These are phyloP conservation scores for Oxyria digyna DNA, from an alignment of 148 eudicot species.

Conservation along the genomic window DNA sequence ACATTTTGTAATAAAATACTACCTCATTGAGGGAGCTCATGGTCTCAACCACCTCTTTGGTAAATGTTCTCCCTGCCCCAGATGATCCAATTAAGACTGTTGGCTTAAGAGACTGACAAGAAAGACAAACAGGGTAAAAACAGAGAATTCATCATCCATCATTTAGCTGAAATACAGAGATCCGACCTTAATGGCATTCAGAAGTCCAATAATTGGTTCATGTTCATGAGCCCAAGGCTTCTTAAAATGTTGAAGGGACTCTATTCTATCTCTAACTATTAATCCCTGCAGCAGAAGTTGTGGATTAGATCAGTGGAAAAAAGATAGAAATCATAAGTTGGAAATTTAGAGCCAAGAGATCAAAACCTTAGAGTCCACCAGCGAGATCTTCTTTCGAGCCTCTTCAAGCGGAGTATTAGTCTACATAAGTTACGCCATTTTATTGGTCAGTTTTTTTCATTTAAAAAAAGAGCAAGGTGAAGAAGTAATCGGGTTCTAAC, in stretches of 20 bases:
- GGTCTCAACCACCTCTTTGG: conserved; percentile 81
- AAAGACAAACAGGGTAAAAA: conserved; percentile 6
- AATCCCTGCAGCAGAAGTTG: conserved; percentile 45
- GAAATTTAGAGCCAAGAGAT: not conserved
- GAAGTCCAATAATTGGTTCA: conserved; percentile 58
- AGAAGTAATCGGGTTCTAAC: conserved; percentile 20
- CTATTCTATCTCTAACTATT: conserved; percentile 62
- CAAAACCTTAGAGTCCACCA: conserved; percentile 87
- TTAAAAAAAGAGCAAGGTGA: not conserved
- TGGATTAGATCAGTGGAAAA: not conserved
- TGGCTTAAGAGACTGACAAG: conserved; percentile 68
- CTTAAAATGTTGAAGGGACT: conserved; percentile 82
- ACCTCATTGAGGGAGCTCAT: conserved; percentile 89
- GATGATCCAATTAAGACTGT: conserved; percentile 94
- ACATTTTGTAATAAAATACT: not conserved
- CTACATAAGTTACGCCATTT: conserved; percentile 26
- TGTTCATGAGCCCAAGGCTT: conserved; percentile 99
- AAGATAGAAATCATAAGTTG: not conserved
- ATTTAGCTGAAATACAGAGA: not conserved
- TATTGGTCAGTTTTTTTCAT: not conserved
- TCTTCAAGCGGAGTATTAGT: conserved; percentile 74
- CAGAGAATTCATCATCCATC: not conserved
- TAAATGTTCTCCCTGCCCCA: conserved; percentile 83
- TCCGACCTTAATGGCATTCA: conserved; percentile 73
- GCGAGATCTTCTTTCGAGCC: conserved; percentile 85